phyloP scores from a whole-genome alignment of 192 early-diverging fungal species.

The Coemansia sp. region DNA sequence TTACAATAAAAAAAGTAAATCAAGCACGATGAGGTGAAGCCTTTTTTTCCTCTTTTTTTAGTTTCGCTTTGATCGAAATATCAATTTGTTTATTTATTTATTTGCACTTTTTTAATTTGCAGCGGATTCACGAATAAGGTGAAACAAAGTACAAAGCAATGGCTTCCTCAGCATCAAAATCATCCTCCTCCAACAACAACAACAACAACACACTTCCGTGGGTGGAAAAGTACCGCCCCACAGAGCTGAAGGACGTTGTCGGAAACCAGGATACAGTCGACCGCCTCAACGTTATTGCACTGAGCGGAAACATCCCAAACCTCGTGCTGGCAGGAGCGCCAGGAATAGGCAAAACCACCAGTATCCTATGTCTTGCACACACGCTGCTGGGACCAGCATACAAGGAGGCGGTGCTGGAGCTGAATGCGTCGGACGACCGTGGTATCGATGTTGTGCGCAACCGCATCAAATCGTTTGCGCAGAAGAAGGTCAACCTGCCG shows the following conservation, averaged over 20 bases:
- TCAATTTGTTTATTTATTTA: too few species aligned
- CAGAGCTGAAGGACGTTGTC: slow-evolving; percentile 82
- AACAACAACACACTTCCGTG: slow-evolving; percentile 45
- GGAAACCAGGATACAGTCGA: slow-evolving; percentile 92
- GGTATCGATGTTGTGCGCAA: slow-evolving; percentile 96
- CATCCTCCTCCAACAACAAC: slow-evolving; percentile 21
- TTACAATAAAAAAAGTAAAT: neutral
- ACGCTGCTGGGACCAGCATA: slow-evolving; percentile 80
- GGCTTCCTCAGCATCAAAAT: slow-evolving; percentile 2
- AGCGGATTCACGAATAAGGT: too few species aligned
- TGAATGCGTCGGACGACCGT: slow-evolving; percentile 97
- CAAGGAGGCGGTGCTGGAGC: slow-evolving; percentile 93
- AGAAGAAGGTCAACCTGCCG: slow-evolving; percentile 95
- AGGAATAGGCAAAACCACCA: slow-evolving; percentile 98
- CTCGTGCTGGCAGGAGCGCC: slow-evolving; percentile 88
- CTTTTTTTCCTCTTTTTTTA: neutral
- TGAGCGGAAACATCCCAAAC: slow-evolving; percentile 94
- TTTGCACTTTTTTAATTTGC: too few species aligned
- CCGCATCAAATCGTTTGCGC: slow-evolving; percentile 97
- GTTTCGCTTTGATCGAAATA: neutral
- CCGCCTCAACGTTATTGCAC: slow-evolving; percentile 80
- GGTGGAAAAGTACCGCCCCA: slow-evolving; percentile 94
- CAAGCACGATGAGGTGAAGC: neutral
- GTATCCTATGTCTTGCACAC: slow-evolving; percentile 88
- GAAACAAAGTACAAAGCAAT: neutral